Base-by-base conservation (phyloP, 495 filamentous ascomycete species). In the Cercophora scortea region DNA sequence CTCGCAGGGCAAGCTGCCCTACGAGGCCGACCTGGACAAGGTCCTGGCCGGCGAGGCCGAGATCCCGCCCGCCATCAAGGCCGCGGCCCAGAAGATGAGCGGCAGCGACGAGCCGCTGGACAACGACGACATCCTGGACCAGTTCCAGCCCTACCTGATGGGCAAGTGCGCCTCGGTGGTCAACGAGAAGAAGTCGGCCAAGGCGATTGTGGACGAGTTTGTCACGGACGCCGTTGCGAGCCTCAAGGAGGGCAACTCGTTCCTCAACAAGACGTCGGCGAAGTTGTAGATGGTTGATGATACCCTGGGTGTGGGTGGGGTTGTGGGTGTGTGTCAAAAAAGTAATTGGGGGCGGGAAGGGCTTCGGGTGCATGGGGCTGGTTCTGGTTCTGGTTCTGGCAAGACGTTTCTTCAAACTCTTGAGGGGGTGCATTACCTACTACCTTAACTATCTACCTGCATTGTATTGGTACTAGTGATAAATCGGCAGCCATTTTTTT, bases 91-190 rank as follows among this genome's bases (percentile, higher is more conserved):
- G 25, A 25, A 25, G 25, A 90, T 89, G 82, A 86, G 86, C 50
- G 90, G 89, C 39, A 66, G 80, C 49, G 70, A 70, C 18, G 75
- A 76, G 19, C 75, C 80, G 18, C 68, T 66, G 12, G 78, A 81
- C 33, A 62, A 71, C 33, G 78, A 81, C 36, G 90, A 96, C 35
- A 82, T 84, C 32, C 81, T 98, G 75, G 93, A 97, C 63, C 88
- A 88, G 64, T 90, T 90, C 56, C 81, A 89, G 32, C 93, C 93
- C 12, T 95, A 82, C 78, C 66, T 98, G 58, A 97, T 98, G 92
- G 93, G 93, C 61, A 93, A 97, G 76, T 93, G 89, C 38, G 86
- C 93, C 18, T 91, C 93, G 19, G 88, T 96, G 8, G 86, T 91
- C 45, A 91, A 91, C 61, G 90, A 97, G 71, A 88, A 85, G 79